phyloP scores from a whole-genome alignment of 192 early-diverging fungal species.

The Podila verticillata region DNA sequence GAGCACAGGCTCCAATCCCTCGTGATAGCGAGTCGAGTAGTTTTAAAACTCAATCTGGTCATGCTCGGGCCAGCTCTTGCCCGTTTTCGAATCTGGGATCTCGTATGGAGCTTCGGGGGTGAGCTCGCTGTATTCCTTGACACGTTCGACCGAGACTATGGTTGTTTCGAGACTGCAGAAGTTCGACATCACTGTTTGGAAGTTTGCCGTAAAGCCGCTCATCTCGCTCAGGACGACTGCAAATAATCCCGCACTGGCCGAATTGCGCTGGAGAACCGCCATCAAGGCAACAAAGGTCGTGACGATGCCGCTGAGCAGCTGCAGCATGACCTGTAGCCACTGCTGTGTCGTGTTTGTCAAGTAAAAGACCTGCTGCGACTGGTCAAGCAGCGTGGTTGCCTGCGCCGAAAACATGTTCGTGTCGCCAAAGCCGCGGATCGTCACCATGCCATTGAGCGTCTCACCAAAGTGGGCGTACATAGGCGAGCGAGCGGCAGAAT shows the following conservation, averaged over 20 bases:
- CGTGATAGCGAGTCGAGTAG: constrained; percentile 79
- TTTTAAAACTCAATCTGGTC: constrained; percentile 74
- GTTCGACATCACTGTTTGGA: constrained; percentile 81
- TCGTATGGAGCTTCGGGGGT: constrained; percentile 77
- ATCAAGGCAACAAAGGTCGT: constrained; percentile 76
- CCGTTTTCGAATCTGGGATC: constrained; percentile 60
- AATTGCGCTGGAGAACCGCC: constrained; percentile 63
- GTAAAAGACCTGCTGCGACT: constrained; percentile 78
- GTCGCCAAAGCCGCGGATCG: constrained; percentile 74
- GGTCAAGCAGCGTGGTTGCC: constrained; percentile 72
- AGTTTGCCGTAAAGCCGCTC: constrained; percentile 71
- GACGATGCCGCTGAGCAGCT: constrained; percentile 78
- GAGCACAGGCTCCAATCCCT: constrained; percentile 69
- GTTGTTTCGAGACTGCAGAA: constrained; percentile 78
- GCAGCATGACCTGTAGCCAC: constrained; percentile 73
- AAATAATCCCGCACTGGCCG: constrained; percentile 56
- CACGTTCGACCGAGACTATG: constrained; percentile 75
- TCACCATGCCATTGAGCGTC: constrained; percentile 55
- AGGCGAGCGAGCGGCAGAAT: constrained; percentile 56
- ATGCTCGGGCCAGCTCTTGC: constrained; percentile 69
- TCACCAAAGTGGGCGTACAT: constrained; percentile 12
- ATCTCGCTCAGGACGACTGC: constrained; percentile 68
- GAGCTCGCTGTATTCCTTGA: constrained; percentile 82
- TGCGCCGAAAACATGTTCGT: constrained; percentile 69
- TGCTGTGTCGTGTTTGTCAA: constrained; percentile 68